phyloP scores from a whole-genome alignment of 1,139 yeast genomes.

The Blastobotrys aristatus region DNA sequence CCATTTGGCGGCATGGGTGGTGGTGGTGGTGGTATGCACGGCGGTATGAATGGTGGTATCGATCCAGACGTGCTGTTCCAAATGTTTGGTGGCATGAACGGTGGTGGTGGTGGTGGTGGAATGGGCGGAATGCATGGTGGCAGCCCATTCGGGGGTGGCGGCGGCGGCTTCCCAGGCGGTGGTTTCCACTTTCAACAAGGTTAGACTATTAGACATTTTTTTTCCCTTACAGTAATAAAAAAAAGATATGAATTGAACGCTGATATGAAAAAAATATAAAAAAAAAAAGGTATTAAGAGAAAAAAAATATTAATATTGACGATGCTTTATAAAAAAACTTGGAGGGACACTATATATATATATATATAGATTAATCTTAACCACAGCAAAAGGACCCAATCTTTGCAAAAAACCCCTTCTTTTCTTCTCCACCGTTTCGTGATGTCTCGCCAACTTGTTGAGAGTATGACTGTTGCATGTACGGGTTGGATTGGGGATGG shows the following conservation, averaged over 20 bases:
- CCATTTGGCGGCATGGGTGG: slow-evolving; percentile 65
- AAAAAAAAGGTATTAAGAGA: too few species aligned
- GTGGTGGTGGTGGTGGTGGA: slow-evolving; percentile 42
- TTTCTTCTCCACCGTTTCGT: slow-evolving; percentile 20
- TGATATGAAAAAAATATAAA: background rate
- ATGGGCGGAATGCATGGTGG: slow-evolving; percentile 18
- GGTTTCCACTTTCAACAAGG: slow-evolving; percentile 13
- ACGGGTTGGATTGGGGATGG: background rate
- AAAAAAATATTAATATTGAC: too few species aligned
- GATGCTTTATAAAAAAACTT: too few species aligned
- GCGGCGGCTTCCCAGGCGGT: background rate
- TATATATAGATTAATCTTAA: too few species aligned
- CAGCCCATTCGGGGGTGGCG: slow-evolving; percentile 7
- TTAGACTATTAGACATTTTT: background rate
- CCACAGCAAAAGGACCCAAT: slow-evolving; percentile 34
- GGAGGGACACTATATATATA: too few species aligned
- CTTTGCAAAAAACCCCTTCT: slow-evolving; percentile 32
- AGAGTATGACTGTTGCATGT: slow-evolving; percentile 2
- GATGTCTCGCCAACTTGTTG: background rate
- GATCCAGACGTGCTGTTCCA: slow-evolving; percentile 32
- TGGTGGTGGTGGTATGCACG: slow-evolving; percentile 50
- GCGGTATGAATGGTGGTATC: slow-evolving; percentile 51
- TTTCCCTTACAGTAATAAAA: background rate
- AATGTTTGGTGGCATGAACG: slow-evolving; percentile 57
- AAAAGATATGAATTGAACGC: too few species aligned